These are phyloP conservation scores for Eucalyptus dawsonii DNA, from an alignment of 345 rosid species.

Conservation along the genomic window DNA sequence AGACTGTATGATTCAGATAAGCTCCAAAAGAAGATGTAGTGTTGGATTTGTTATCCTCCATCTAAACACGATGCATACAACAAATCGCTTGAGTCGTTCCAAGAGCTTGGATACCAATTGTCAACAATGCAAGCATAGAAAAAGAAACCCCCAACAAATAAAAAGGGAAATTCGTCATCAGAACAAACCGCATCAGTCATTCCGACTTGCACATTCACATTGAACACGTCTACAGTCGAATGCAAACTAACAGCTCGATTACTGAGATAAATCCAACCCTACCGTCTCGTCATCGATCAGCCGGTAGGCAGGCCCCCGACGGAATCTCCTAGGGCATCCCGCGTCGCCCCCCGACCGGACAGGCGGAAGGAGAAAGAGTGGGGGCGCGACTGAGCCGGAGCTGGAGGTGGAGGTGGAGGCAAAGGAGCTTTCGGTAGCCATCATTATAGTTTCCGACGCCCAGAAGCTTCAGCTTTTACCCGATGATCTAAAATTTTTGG, in stretches of 20 bases:
- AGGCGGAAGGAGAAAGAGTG: not conserved
- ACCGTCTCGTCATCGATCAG: constrained; percentile 20
- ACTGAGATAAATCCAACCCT: not conserved
- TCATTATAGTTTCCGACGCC: not conserved
- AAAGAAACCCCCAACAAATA: not conserved
- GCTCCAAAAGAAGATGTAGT: too few relatives aligned
- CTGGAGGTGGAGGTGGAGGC: not conserved
- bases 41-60: too few relatives aligned
- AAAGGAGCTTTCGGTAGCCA: not conserved
- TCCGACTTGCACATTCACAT: not conserved
- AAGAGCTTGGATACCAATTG: not conserved
- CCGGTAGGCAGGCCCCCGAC: constrained; percentile 5
- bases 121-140: not conserved
- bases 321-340: too few relatives aligned
- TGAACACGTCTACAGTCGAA: not conserved
- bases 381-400: not conserved
- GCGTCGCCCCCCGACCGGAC: too few relatives aligned
- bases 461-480: too few relatives aligned
- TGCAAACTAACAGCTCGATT: not conserved
- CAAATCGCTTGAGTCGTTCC: not conserved
- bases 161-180: not conserved
- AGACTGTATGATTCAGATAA: too few relatives aligned
- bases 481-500: too few relatives aligned
- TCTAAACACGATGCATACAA: not conserved
- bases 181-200: not conserved